Base-by-base conservation (phyloP, 75 land plant species). In the Picea glauca region DNA sequence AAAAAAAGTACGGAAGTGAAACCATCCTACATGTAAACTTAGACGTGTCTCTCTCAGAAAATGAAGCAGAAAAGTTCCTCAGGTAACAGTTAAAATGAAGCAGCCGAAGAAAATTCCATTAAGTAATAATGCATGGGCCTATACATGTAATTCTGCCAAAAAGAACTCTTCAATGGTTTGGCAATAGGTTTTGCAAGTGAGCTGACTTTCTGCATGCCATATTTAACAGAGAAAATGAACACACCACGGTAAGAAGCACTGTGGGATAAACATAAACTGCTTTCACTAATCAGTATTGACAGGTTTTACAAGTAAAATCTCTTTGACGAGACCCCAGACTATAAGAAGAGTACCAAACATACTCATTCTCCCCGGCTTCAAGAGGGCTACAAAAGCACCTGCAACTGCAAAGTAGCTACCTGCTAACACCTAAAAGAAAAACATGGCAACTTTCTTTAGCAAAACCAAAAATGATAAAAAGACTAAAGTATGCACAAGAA, bases 321-420 rank as follows among this genome's bases (percentile, higher is more conserved):
- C 98, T 85, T 94, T 93, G 76, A 96, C 85, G 31, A 96, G 90
- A 65, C 98, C 98, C 96, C 96, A 96, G 1, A 86, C 89, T 31
- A 91, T 35, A 26, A 96, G 80, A 68, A 96, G 91, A 11, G 90
- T 91, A 12, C 94, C 98, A 79, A 96, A 93, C 94, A 96, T 84
- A 89, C 90, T 92, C 98, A 96, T 96, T 78, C 93, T 87, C n/a
- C 99, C 91, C 58, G 92, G 93, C 76, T 90, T 96, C 64, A 93
- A 11, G 0, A 96, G 78, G 31, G 91, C 90, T 23, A 90, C 85
- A 20, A 89, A 65, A 13, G 94, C 88, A 21, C 98, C 98, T 21
- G 96, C 98, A 32, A 93, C 94, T 31, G 85, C 84, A 86, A 96
- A 96, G 63, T 93, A 93, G 78, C 98, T 96, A 58, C 96, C 99